Evolutionary conservation across 176 grass and related monocot genomes (phyloP), one percentile per base, ranked within the genome.

Genomic region (Carex scoparia): DNA sequence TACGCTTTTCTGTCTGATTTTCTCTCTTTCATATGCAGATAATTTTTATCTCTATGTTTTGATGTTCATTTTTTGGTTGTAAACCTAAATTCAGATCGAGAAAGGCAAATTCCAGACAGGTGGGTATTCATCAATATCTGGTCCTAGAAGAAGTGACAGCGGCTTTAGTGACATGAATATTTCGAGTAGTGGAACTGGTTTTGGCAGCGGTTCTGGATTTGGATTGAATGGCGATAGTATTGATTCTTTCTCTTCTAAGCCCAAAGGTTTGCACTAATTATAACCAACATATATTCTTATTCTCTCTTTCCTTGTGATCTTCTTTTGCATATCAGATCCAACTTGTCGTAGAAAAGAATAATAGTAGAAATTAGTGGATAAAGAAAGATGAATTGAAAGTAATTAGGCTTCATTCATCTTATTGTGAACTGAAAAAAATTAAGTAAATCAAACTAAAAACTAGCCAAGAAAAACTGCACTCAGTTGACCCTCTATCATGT

Each of bases 81-180:
- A 58, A 79, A 79, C 51, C 5, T 83, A 76, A 74, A 71, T 78
- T 48, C 84, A 97, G 94, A 86, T 88, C 80, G 92, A 92, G 49
- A 94, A 88, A 90, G 75, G 75, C 75, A 97, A 88, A 79, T 56
- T 69, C 13, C 91, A 94, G 18, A 90, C 82, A 61, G 85, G 88
- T 86, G 80, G 80, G 27, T 91, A 87, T 61, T 83, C 81, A 48
- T 75, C 84, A 57, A 83, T 89, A 63, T 89, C 88, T 92, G 94
- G 81, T 13, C 84, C 87, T 61, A 56, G 82, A 54, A 94, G 85
- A 94, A 89, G 51, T 85, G 61, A 91, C 57, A 94, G 83, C 68
- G 81, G 38, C 60, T 86, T 89, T 85, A 87, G 30, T 81, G 94
- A 97, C 63, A 87, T 94, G 49, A 88, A 84, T 83, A 91, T 90